Conservation (phyloP, 148 eudicot species). For the Arctostaphylos glauca region DNA sequence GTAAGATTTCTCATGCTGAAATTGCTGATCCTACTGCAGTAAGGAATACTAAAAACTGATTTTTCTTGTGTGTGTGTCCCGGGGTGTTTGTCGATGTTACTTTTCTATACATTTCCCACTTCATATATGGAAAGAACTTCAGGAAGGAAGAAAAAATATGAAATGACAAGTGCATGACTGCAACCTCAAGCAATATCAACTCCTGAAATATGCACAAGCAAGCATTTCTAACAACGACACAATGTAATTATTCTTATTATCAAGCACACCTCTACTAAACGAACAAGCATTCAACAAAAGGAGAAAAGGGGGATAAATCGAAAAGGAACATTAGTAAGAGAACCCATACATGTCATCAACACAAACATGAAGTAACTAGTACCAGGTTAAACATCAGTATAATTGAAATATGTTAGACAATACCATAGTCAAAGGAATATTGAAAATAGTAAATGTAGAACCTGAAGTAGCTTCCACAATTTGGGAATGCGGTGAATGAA, state of each 20-base stretch:
- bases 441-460: neutral
- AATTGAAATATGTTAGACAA: neutral
- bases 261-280: neutral
- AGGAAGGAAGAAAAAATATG: neutral
- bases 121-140: neutral
- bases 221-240: neutral
- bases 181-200: neutral
- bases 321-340: neutral
- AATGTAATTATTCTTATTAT: neutral
- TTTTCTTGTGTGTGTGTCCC: neutral
- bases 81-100: neutral
- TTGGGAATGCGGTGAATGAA: constrained; percentile 40
- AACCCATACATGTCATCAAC: neutral
- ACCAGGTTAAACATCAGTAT: neutral
- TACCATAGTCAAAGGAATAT: neutral
- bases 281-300: neutral
- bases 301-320: neutral
- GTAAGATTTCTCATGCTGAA: neutral
- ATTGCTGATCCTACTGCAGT: neutral
- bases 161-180: neutral
- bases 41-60: neutral
- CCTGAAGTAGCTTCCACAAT: constrained; percentile 40
- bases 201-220: neutral
- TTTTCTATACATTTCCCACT: neutral
- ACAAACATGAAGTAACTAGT: neutral